phyloP scores from a whole-genome alignment of 75 land plant species.

The Pinus tabuliformis region DNA sequence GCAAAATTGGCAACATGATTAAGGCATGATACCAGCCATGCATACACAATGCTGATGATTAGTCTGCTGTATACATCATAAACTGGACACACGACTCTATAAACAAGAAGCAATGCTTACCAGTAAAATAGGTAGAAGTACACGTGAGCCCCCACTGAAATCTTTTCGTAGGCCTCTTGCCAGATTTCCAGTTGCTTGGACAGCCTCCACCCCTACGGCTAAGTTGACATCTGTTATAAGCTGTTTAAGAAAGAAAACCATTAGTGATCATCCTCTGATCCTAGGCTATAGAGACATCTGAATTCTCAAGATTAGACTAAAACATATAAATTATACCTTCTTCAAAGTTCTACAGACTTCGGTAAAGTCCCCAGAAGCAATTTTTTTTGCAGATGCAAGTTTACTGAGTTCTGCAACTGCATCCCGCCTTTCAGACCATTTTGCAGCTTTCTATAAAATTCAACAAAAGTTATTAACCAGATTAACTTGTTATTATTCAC shows the following conservation, averaged over 20 bases:
- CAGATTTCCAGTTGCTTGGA: constrained; percentile 52
- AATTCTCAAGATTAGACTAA: background rate
- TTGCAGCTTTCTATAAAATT: constrained; percentile 45
- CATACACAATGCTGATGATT: background rate
- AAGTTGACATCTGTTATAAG: constrained; percentile 55
- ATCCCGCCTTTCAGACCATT: constrained; percentile 58
- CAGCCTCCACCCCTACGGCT: constrained; percentile 51
- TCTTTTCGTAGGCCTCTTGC: constrained; percentile 53
- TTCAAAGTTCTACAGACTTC: constrained; percentile 45
- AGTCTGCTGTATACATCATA: background rate
- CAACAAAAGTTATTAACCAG: background rate
- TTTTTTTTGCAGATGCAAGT: constrained; percentile 44
- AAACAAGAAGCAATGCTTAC: constrained; percentile 11
- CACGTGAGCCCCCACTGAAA: constrained; percentile 31
- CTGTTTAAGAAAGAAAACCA: constrained; percentile 12
- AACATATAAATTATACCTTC: constrained; percentile 21
- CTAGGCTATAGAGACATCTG: background rate
- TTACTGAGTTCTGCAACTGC: constrained; percentile 58
- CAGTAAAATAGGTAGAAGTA: constrained; percentile 42
- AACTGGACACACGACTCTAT: background rate
- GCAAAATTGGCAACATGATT: background rate
- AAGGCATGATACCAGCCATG: background rate
- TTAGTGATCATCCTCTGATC: background rate
- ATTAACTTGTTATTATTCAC: background rate
- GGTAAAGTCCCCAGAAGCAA: constrained; percentile 38